These are phyloP conservation scores for Patellaria atrata DNA, from an alignment of 495 filamentous ascomycete species.

Conservation along the genomic window DNA sequence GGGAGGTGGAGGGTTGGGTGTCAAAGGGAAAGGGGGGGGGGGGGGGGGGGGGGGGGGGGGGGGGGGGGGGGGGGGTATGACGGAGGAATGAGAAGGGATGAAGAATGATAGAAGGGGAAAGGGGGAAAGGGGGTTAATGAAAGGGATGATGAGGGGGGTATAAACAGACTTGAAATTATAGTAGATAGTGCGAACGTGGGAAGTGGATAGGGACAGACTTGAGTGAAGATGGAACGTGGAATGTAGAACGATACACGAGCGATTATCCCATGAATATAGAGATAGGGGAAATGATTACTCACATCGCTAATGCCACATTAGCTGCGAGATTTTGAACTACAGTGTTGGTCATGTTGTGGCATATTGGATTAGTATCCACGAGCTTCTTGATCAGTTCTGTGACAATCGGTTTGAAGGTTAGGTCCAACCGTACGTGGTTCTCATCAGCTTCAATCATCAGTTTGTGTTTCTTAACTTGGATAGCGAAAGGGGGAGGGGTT, in stretches of 20 bases:
- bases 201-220: background rate
- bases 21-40: background rate
- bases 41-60: background rate
- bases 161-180: too few relatives aligned
- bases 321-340: slow-evolving; percentile 90
- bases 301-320: slow-evolving; percentile 69
- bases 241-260: too few relatives aligned
- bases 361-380: slow-evolving; percentile 50
- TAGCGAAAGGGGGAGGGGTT: slow-evolving; percentile 35
- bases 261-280: too few relatives aligned
- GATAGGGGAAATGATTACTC: slow-evolving; percentile 9
- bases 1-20: too few relatives aligned
- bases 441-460: slow-evolving; percentile 13
- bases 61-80: background rate
- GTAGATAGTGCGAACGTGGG: background rate
- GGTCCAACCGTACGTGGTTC: slow-evolving; percentile 7
- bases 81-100: background rate
- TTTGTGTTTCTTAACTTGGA: slow-evolving; percentile 5
- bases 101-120: too few relatives aligned
- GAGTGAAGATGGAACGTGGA: too few relatives aligned
- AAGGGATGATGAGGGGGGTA: too few relatives aligned
- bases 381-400: slow-evolving; percentile 48
- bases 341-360: slow-evolving; percentile 93
- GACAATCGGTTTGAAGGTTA: background rate
- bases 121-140: background rate